phyloP scores from a whole-genome alignment of 78 protist genomes.

The Dictyostelium brefeldianum region DNA sequence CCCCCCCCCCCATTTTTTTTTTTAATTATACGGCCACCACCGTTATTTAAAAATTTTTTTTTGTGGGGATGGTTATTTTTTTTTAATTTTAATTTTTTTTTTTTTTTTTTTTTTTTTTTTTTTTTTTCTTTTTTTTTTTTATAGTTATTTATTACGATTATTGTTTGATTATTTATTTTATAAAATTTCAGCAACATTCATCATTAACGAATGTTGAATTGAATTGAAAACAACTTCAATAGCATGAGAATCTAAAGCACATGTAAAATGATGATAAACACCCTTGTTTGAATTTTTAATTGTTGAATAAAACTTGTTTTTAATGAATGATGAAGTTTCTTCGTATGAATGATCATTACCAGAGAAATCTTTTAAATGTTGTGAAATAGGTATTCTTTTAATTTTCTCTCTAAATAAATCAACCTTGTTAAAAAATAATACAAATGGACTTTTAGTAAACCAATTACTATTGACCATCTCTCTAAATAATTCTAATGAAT shows the following conservation, averaged over 20 bases:
- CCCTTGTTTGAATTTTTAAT: conserved; percentile 12
- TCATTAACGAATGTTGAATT: conserved; percentile 49
- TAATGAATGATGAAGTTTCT: conserved; percentile 51
- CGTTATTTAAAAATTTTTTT: background rate
- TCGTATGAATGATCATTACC: conserved; percentile 38
- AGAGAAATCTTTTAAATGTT: conserved; percentile 76
- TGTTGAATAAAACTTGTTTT: conserved; percentile 17
- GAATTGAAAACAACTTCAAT: conserved; percentile 79
- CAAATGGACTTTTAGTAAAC: conserved; percentile 83
- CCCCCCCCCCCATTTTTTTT: no score
- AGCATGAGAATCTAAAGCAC: conserved; percentile 87
- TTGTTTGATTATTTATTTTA: conserved; percentile 9
- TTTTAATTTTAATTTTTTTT: background rate
- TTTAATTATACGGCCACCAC: no score
- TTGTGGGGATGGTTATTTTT: no score
- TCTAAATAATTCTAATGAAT: conserved; percentile 79
- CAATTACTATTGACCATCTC: conserved; percentile 88
- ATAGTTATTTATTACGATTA: background rate
- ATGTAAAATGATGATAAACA: conserved; percentile 81
- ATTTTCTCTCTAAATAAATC: conserved; percentile 91
- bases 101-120: background rate
- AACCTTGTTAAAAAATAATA: conserved; percentile 85
- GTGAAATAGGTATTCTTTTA: conserved; percentile 68
- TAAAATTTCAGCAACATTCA: conserved; percentile 7
- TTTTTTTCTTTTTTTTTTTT: background rate